Percentiles rank a stretch among this genome's conserved stretches.
These are phyloP conservation scores for Wickerhamiella azyma DNA, from an alignment of 805 yeast genomes.

Conservation along the genomic window DNA sequence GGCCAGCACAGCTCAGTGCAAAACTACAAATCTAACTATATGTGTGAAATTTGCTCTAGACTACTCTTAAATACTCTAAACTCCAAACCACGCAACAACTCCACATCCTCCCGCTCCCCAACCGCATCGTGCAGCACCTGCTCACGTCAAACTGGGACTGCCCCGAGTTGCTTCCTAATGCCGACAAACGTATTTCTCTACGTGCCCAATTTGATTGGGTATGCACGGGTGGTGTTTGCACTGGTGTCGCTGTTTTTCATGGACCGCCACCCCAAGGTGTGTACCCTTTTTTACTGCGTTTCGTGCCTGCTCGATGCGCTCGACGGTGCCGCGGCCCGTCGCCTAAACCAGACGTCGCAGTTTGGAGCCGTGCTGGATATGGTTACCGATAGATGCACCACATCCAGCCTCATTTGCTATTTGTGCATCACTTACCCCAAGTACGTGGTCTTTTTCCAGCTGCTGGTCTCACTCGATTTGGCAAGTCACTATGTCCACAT, in stretches of 20 bases:
- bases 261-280: constrained; percentile 70
- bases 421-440: constrained; percentile 67
- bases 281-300: constrained; percentile 64
- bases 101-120: too few species aligned
- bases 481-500: constrained; percentile 97
- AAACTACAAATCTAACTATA: too few species aligned
- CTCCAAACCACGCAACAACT: too few species aligned
- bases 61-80: too few species aligned
- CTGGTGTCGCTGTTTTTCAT: constrained; percentile 65
- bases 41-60: too few species aligned
- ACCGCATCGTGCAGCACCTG: too few species aligned
- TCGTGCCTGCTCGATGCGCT: constrained; percentile 91
- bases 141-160: not conserved
- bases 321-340: constrained; percentile 92
- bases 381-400: constrained; percentile 98
- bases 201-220: constrained; percentile 88
- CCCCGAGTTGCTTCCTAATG: not conserved
- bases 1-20: too few species aligned
- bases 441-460: constrained; percentile 60
- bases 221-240: constrained; percentile 70
- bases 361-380: constrained; percentile 96
- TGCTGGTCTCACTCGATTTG: constrained; percentile 61
- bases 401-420: constrained; percentile 82
- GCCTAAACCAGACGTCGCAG: constrained; percentile 72
- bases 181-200: constrained; percentile 48